Evolutionary conservation across 2,329 filamentous ascomycete species (phyloP), one percentile per base, ranked within the genome.

Genomic region (Fusarium sp.): DNA sequence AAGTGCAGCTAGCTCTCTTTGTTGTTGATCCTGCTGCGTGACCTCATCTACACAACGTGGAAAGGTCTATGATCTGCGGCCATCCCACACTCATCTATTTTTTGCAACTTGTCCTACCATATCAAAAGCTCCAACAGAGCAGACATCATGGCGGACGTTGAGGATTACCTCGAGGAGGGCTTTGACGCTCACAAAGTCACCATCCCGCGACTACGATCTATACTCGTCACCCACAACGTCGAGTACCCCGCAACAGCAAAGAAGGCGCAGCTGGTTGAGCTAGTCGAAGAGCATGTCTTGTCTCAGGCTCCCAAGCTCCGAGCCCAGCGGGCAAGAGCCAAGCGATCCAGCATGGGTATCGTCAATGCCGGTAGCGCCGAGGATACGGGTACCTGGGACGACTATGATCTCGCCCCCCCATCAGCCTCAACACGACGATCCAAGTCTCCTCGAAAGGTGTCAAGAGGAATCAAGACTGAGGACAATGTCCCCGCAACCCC

Each of bases 191-290:
- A 89, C 79, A 90, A 89, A 73, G 89, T 98, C 72, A 98, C 95
- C 2, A 91, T 98, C 58, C 95, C 96, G 31, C 93, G 93, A 53
- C 87, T 99, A 77, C 94, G 96, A 78, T 96, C 93, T 57, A 97
- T 98, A 74, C 90, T 99, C 66, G 93, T 98, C 78, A 93, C 91
- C 74, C 94, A 99, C 84, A 93, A 95, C 80, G 87, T 98, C 78
- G 85, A 91, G 40, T 98, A 98, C 80, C 92, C 95, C 6, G 92
- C 94, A 0, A 95, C 92, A 6, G 95, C 96, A 14, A 99, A 98
- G 85, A 99, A 99, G 85, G 86, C 91, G 0, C 92, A 97, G 79
- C 90, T 99, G 24, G 88, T 99, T 69, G 91, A 93, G 9, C 90
- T 98, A 55, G 95, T 99, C 83, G 91, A 92, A 79, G 87, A 93